A percentile compares a stretch with the other conserved stretches of the same genome.
Evolutionary conservation across 2,329 filamentous ascomycete genomes (phyloP).

Genomic region (Alternaria sp.): DNA sequence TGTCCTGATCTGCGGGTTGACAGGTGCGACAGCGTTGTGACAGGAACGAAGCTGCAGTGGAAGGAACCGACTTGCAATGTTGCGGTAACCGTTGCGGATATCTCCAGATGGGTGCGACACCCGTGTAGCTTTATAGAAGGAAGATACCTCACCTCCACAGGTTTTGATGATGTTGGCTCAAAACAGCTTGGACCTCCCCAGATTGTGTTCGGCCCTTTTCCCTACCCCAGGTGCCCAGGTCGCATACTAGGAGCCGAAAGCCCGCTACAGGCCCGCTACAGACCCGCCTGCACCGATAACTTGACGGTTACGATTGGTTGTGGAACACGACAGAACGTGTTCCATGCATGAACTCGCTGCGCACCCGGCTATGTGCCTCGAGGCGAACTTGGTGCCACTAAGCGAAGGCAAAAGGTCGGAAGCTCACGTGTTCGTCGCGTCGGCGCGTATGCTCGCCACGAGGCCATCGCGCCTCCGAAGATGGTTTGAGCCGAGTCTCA

Average conservation of each 20-base stretch:
- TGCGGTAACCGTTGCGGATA: neutral
- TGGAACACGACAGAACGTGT: neutral
- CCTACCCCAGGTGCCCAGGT: slow-evolving; percentile 32
- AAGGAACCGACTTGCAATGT: neutral
- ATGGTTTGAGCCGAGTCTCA: neutral
- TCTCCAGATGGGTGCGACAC: neutral
- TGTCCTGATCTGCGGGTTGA: slow-evolving; percentile 4
- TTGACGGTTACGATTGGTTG: slow-evolving; percentile 20
- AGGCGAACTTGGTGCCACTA: slow-evolving; percentile 22
- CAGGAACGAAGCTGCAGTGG: neutral
- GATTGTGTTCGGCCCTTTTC: slow-evolving; percentile 28
- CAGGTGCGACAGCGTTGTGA: neutral
- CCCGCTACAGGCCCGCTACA: slow-evolving; percentile 9
- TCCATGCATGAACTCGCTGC: slow-evolving; percentile 1
- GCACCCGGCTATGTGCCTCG: slow-evolving; percentile 23
- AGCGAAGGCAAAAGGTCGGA: slow-evolving; percentile 9
- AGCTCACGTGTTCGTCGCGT: slow-evolving; percentile 11
- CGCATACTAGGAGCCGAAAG: slow-evolving; percentile 17
- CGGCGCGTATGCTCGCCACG: slow-evolving; percentile 22
- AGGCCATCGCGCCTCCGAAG: slow-evolving; percentile 5
- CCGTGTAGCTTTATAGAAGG: slow-evolving; percentile 34
- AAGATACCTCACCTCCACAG: slow-evolving; percentile 11
- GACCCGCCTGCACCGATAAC: slow-evolving; percentile 13
- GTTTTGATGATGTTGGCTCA: slow-evolving; percentile 16
- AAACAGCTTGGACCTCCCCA: slow-evolving; percentile 28